Evolutionary conservation across 73 alveolate species (phyloP), one percentile per base, ranked within the genome.

Genomic region (Tetrahymena borealis): DNA sequence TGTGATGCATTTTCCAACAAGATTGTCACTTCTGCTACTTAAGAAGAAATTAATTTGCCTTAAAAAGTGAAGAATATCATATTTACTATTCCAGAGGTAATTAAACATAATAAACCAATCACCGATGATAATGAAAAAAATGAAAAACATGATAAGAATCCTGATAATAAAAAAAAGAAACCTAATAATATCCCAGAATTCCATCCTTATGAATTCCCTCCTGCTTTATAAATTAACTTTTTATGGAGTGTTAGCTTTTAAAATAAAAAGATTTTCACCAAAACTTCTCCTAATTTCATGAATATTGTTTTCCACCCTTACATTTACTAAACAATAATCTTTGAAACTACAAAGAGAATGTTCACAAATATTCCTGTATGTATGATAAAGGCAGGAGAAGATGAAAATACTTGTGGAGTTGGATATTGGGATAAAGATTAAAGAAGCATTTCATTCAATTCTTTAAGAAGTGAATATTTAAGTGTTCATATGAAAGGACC

Each of bases 401-500:
- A 92, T 42, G 79, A 90, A 11, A 32, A 37, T 15, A 42, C 4
- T 90, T 42, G 78, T 36, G 79, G 79, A 35, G 79, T 38, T 15
- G n/a, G 28, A 42, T 40, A 42, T 91, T 95, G 78, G 24, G 91
- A 94, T 93, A 94, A 90, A 39, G 94, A 94, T 94, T 39, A 94
- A 91, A 77, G 79, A 91, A 94, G 91, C 36, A 95, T 95, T 37
- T 60, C 91, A 8, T 92, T 95, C 36, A 95, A 95, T 92, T 93
- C 94, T 90, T 90, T 95, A 78, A 95, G 97, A 92, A 60, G 91
- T 3, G 97, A 95, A 91, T 92, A 92, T 92, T 90, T 95, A 11
- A 95, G 96, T 91, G 39, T 95, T 33, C 96, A 92, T 90, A 91
- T 92, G 91, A 93, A 92, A 90, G 94, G 94, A 91, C 95, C 95